A percentile compares a stretch with the other conserved stretches of the same genome.
These are phyloP conservation scores for Malus sylvestris DNA, from an alignment of 306 rosid genomes.

Conservation along the genomic window DNA sequence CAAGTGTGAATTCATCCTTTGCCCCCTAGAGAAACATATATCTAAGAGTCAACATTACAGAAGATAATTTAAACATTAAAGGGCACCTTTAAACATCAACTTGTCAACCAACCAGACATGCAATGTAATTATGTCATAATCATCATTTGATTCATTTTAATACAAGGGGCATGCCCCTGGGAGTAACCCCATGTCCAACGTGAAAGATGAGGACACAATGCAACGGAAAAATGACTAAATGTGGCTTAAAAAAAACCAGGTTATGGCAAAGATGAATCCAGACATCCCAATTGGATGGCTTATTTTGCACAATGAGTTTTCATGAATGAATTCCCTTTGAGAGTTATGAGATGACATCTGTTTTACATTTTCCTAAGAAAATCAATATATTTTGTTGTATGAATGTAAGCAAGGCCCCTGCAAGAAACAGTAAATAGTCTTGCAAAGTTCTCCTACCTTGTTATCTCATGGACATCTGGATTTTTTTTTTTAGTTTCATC, in stretches of 20 bases:
- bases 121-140: neutral
- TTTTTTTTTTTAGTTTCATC: neutral
- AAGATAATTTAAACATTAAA: neutral
- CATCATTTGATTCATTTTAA: neutral
- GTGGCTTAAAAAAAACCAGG: no score
- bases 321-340: no score
- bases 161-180: neutral
- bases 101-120: neutral
- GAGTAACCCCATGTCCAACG: neutral
- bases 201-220: neutral
- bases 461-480: neutral
- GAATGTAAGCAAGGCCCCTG: neutral
- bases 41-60: neutral
- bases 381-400: neutral
- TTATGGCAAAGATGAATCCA: neutral
- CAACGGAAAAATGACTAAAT: no score
- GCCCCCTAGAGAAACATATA: constrained; percentile 50
- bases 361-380: no score
- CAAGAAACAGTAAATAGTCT: neutral
- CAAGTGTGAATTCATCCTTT: constrained; percentile 89
- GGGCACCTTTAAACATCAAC: neutral
- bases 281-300: neutral
- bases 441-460: neutral
- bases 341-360: no score
- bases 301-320: neutral